Base-by-base conservation (phyloP, 2,329 filamentous ascomycete species). In the Colletotrichum lupini region DNA sequence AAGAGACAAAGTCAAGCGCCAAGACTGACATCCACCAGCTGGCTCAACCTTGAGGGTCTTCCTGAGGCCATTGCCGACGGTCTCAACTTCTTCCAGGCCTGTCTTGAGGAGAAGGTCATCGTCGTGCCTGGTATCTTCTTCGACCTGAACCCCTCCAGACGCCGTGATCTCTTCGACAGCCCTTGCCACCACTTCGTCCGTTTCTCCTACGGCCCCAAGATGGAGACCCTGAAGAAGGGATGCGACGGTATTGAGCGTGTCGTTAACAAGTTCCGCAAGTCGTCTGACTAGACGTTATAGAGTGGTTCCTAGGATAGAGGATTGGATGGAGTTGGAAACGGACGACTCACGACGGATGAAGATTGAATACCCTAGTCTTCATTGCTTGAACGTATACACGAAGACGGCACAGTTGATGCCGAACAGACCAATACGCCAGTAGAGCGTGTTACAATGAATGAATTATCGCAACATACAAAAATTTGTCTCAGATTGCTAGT, bases 41-140 rank as follows among this genome's bases (percentile, higher is more conserved):
- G 89, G 89, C 83, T 91, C 74, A 90, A 88, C 84, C 91, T 90
- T 77, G 92, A 87, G 82, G 88, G 89, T 60, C 87, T 97, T 3
- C 94, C 96, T 0, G 89, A 89, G n/a, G 90, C 92, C 74, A 97
- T 98, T 82, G 92, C 93, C 73, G 96, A 98, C 81, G 96, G 96
- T 9, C 87, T 98, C 79, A 98, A 97, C 86, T 98, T 98, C 89
- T 98, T 98, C 91, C 92, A 97, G 82, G 95, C 95, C 35, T 97
- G 97, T 80, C 86, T 98, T 57, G 91, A 94, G 79, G 95, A 98
- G 87, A 97, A 97, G 88, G 94, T 97, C 77, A 98, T 98, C 80
- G 95, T 98, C 22, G 96, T 98, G 5, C 96, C 96, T 0, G 96
- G 96, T 73, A 98, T 98, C 83, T 98, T 98, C 89, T 98, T 98